Conservation (phyloP, 2,329 filamentous ascomycete species). For the Myriosclerotinia curreyana region DNA sequence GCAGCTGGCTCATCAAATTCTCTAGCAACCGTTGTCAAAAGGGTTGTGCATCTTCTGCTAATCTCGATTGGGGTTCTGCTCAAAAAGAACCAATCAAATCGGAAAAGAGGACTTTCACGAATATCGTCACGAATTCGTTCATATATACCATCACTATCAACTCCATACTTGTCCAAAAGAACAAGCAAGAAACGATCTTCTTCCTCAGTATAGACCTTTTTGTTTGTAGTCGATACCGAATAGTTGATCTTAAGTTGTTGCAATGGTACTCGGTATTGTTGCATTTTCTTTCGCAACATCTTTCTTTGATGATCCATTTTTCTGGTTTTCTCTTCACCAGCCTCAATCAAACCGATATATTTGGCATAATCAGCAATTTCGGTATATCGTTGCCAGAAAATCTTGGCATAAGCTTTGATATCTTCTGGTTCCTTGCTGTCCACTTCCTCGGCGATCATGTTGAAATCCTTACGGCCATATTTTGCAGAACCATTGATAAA, state of each 20-base stretch:
- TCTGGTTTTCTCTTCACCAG: constrained; percentile 84
- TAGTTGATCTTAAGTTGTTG: constrained; percentile 99
- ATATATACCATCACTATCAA: constrained; percentile 86
- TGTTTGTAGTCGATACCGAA: constrained; percentile 97
- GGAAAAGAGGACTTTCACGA: constrained; percentile 87
- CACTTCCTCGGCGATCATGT: constrained; percentile 81
- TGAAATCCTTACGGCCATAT: constrained; percentile 83
- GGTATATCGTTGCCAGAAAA: constrained; percentile 93
- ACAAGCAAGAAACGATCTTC: constrained; percentile 95
- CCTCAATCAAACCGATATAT: constrained; percentile 83
- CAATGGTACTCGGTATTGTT: constrained; percentile 92
- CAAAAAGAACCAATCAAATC: constrained; percentile 99
- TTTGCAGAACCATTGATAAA: constrained; percentile 95
- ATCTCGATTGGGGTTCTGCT: constrained; percentile 92
- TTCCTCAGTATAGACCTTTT: constrained; percentile 98
- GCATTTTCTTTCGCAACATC: constrained; percentile 91
- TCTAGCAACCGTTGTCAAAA: constrained; percentile 89
- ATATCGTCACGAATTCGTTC: constrained; percentile 98
- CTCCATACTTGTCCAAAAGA: constrained; percentile 84
- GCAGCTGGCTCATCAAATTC: constrained; percentile 75
- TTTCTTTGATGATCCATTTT: constrained; percentile 91
- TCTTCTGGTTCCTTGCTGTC: constrained; percentile 85
- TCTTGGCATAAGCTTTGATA: constrained; percentile 86
- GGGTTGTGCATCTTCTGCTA: constrained; percentile 84
- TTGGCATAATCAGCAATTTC: constrained; percentile 89